Percentiles rank a stretch among this genome's conserved stretches.
These are phyloP conservation scores for Cladosporium sp. DNA, from an alignment of 2,329 filamentous ascomycete species.

Conservation along the genomic window DNA sequence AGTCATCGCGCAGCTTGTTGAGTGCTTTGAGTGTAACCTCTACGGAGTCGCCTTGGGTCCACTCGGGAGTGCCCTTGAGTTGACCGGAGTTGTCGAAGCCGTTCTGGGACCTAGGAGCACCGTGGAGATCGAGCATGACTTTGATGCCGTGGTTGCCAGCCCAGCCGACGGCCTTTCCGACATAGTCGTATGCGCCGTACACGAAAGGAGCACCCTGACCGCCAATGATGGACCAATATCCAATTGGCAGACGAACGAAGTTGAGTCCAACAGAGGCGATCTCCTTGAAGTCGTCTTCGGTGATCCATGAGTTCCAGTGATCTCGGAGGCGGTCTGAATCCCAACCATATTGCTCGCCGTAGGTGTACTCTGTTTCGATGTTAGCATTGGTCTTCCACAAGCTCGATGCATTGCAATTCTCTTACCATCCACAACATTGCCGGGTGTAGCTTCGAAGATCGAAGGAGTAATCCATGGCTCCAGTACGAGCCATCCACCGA, in stretches of 20 bases:
- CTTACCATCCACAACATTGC: constrained; percentile 44
- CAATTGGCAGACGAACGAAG: constrained; percentile 59
- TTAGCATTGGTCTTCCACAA: background rate
- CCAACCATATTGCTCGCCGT: constrained; percentile 20
- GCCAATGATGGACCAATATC: constrained; percentile 58
- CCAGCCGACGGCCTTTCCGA: constrained; percentile 60
- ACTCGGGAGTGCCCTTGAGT: constrained; percentile 42
- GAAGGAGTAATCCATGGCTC: constrained; percentile 67
- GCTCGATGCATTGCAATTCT: constrained; percentile 24
- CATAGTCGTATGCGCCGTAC: constrained; percentile 52
- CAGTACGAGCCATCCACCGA: constrained; percentile 62
- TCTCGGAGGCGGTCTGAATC: constrained; percentile 41
- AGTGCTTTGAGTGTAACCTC: constrained; percentile 57
- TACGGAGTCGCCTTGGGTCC: constrained; percentile 50
- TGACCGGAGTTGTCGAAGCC: constrained; percentile 66
- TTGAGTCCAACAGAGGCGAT: constrained; percentile 61
- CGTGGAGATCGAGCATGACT: constrained; percentile 68
- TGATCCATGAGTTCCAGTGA: constrained; percentile 55
- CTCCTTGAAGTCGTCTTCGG: constrained; percentile 56
- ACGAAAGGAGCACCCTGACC: constrained; percentile 53
- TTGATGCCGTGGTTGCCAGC: constrained; percentile 53
- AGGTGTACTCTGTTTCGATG: constrained; percentile 33
- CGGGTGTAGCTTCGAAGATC: constrained; percentile 51
- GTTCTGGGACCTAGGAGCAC: constrained; percentile 64
- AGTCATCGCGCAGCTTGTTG: constrained; percentile 50